These are phyloP conservation scores for Herpetomonas tarakana DNA, from an alignment of 208 protist genomes.

Conservation along the genomic window DNA sequence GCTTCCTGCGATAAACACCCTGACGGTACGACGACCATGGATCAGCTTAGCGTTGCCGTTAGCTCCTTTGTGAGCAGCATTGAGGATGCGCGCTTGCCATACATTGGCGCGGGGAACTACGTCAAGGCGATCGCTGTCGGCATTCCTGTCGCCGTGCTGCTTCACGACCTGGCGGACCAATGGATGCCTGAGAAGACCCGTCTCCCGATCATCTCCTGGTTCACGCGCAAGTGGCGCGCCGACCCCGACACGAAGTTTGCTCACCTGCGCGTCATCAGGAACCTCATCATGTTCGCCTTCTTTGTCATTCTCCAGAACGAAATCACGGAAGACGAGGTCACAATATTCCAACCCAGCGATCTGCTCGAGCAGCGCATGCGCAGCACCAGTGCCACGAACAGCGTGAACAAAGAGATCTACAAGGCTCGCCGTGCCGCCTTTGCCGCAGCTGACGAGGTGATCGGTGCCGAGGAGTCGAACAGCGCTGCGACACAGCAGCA, in stretches of 20 bases:
- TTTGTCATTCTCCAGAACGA: conserved; percentile 61
- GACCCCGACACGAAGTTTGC: conserved; percentile 51
- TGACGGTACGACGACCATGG: too few relatives aligned
- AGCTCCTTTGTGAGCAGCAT: conserved; percentile 62
- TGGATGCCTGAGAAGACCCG: conserved; percentile 61
- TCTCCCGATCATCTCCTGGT: conserved; percentile 75
- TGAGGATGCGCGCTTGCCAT: conserved; percentile 60
- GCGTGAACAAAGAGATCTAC: conserved; percentile 64
- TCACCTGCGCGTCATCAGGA: conserved; percentile 52
- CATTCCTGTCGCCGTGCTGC: conserved; percentile 71
- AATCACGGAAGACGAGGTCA: conserved; percentile 26
- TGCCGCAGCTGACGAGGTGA: conserved; percentile 46
- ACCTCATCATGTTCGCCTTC: conserved; percentile 68
- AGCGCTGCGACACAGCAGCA: conserved; percentile 69
- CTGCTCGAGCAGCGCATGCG: conserved; percentile 69
- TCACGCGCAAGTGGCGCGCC: conserved; percentile 62
- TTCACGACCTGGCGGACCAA: conserved; percentile 73
- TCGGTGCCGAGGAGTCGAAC: conserved; percentile 80
- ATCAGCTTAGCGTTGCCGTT: conserved; percentile 56
- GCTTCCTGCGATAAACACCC: too few relatives aligned
- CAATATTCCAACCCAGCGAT: conserved; percentile 38
- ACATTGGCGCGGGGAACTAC: conserved; percentile 51
- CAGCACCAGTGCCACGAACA: conserved; percentile 37
- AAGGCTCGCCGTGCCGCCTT: conserved; percentile 58
- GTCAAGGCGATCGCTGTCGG: conserved; percentile 57